Evolutionary conservation across 176 grass and related monocot species (phyloP).

Genomic region (Canna indica): DNA sequence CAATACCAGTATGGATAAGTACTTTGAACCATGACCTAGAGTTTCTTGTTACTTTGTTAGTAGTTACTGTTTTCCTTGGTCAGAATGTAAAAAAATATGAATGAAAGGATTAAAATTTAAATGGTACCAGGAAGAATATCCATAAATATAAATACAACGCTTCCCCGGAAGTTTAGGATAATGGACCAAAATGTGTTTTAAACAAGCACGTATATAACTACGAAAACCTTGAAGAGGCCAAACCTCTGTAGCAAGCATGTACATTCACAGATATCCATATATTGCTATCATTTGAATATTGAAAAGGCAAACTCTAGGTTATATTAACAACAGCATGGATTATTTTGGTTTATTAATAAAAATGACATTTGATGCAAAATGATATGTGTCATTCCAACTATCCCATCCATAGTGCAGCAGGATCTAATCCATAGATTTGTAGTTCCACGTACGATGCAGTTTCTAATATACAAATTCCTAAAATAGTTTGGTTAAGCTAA

Average conservation of each 20-base stretch:
- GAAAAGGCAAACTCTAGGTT: neutral
- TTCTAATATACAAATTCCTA: neutral
- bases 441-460: neutral
- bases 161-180: neutral
- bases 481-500: no score
- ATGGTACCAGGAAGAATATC: neutral
- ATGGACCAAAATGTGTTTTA: neutral
- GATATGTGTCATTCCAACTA: neutral
- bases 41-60: no score
- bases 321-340: neutral
- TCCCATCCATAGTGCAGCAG: neutral
- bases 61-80: neutral
- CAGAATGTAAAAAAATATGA: neutral
- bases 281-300: neutral
- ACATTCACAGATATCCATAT: neutral
- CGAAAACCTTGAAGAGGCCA: neutral
- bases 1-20: no score
- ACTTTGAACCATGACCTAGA: no score
- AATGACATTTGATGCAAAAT: neutral
- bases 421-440: neutral
- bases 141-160: neutral
- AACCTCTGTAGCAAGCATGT: neutral
- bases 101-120: neutral
- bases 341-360: no score
- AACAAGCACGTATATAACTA: neutral